phyloP scores from a whole-genome alignment of 2,329 filamentous ascomycete genomes.

The Venturia nashicola region DNA sequence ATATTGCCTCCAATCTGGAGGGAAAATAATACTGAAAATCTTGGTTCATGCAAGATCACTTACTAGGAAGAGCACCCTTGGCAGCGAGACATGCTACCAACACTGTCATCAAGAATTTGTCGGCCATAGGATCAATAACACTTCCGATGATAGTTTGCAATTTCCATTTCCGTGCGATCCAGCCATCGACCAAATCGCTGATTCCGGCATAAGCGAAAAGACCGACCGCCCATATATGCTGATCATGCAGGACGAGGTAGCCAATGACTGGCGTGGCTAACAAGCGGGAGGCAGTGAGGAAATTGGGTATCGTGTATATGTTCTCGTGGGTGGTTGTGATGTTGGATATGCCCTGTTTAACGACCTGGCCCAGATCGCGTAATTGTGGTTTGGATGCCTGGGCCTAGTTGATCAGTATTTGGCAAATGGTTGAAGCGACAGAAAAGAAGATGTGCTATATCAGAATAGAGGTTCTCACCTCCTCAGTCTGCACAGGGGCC shows the following conservation, averaged over 20 bases:
- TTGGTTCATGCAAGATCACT: conserved; percentile 18
- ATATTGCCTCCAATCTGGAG: not conserved
- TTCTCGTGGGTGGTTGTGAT: conserved; percentile 54
- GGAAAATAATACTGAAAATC: not conserved
- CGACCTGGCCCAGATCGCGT: not conserved
- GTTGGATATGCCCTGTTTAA: conserved; percentile 8
- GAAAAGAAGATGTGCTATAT: not conserved
- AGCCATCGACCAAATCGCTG: conserved; percentile 87
- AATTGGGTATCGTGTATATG: conserved; percentile 93
- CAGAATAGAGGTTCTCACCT: not conserved
- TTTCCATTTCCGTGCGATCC: conserved; percentile 79
- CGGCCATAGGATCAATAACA: conserved; percentile 91
- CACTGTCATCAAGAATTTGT: conserved; percentile 92
- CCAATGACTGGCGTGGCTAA: conserved; percentile 73
- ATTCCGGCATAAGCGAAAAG: conserved; percentile 89
- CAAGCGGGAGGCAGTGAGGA: conserved; percentile 79
- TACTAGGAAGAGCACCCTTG: conserved; percentile 71
- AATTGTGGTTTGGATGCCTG: not conserved
- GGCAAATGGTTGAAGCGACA: not conserved
- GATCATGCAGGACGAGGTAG: conserved; percentile 75
- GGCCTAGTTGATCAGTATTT: not conserved
- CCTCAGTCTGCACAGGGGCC: not conserved
- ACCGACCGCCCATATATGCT: conserved; percentile 64
- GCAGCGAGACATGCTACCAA: conserved; percentile 73
- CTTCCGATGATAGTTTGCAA: conserved; percentile 89